These are phyloP conservation scores for Lepiota brunneoincarnata DNA, from an alignment of 768 basidiomycete genomes.

Conservation along the genomic window DNA sequence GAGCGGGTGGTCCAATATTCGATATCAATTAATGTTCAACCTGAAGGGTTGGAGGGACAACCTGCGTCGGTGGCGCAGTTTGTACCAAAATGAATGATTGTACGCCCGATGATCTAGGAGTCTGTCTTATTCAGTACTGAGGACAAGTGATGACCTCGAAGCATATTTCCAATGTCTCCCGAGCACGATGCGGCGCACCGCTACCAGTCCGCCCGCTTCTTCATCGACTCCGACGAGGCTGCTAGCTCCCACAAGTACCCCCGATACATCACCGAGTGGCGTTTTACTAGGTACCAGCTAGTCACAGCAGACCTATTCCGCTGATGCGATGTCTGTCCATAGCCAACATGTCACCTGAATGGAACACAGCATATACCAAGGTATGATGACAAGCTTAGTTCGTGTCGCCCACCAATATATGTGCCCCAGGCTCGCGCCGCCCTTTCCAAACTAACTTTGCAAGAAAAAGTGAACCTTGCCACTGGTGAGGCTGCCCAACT, in stretches of 20 bases:
- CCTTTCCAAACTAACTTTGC: constrained; percentile 46
- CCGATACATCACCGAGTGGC: constrained; percentile 20
- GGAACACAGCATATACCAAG: constrained; percentile 53
- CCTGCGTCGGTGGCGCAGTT: constrained; percentile 42
- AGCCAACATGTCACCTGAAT: constrained; percentile 47
- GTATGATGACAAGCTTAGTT: constrained; percentile 22
- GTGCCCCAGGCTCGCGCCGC: constrained; percentile 40
- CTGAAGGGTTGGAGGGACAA: constrained; percentile 45
- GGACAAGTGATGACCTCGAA: constrained; percentile 20
- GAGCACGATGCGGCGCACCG: constrained; percentile 28
- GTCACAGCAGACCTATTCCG: background rate
- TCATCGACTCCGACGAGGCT: constrained; percentile 20
- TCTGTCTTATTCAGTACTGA: background rate
- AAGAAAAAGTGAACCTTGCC: constrained; percentile 56
- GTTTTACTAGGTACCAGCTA: constrained; percentile 14
- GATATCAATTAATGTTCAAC: background rate
- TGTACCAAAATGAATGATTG: constrained; percentile 45
- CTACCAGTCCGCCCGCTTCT: constrained; percentile 21
- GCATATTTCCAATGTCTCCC: constrained; percentile 53
- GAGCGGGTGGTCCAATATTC: background rate
- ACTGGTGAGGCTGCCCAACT: constrained; percentile 35
- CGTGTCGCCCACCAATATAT: background rate
- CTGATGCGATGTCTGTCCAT: background rate
- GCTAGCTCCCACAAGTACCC: constrained; percentile 18
- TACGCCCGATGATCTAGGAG: constrained; percentile 18